A percentile compares a stretch with the other conserved stretches of the same genome.
Conservation (phyloP, 257 asterid species). For the Vinca minor region DNA sequence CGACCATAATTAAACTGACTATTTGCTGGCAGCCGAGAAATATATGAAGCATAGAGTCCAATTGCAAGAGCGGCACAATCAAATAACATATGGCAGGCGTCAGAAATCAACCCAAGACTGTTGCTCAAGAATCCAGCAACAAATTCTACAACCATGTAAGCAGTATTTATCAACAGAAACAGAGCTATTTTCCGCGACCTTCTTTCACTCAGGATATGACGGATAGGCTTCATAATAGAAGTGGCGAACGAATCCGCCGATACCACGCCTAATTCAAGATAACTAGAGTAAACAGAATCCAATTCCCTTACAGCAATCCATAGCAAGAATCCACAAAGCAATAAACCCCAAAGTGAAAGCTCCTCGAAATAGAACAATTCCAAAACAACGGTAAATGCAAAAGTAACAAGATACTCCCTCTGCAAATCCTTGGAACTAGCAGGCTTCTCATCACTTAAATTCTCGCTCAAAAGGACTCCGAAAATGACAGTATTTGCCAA, state of each 20-base stretch:
- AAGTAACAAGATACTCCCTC: constrained; percentile 65
- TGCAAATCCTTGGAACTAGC: constrained; percentile 50
- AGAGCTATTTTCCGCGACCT: constrained; percentile 88
- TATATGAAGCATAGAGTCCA: constrained; percentile 89
- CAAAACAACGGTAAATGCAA: constrained; percentile 61
- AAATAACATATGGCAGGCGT: constrained; percentile 97
- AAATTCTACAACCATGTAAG: constrained; percentile 91
- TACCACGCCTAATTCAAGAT: constrained; percentile 67
- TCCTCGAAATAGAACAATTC: constrained; percentile 73
- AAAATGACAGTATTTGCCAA: constrained; percentile 78
- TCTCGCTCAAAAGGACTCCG: constrained; percentile 91
- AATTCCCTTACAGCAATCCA: constrained; percentile 70
- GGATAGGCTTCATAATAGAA: constrained; percentile 64
- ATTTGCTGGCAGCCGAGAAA: constrained; percentile 87
- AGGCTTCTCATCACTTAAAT: constrained; percentile 51
- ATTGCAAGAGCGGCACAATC: constrained; percentile 97
- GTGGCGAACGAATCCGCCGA: constrained; percentile 42
- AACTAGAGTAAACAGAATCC: constrained; percentile 33
- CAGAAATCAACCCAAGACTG: constrained; percentile 97
- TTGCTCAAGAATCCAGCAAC: constrained; percentile 92
- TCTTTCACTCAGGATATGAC: constrained; percentile 81
- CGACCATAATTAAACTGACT: constrained; percentile 82
- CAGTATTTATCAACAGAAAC: constrained; percentile 75
- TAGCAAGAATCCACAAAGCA: constrained; percentile 67
- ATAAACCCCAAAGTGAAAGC: constrained; percentile 82